Evolutionary conservation across 305 asterid species (phyloP), one percentile per base, ranked within the genome.

Genomic region (Plantago lanceolata): DNA sequence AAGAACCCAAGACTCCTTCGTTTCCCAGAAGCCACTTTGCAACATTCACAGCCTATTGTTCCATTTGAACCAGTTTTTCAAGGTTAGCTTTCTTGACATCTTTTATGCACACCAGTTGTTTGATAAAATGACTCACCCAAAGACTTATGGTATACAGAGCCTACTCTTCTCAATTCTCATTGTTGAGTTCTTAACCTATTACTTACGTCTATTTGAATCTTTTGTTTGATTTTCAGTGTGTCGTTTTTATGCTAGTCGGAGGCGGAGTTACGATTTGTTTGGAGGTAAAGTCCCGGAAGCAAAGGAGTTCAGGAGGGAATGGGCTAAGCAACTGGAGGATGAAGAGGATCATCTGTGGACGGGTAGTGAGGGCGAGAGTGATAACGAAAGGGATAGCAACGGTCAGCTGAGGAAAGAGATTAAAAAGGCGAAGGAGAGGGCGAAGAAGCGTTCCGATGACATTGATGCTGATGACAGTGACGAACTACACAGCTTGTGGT

Each of bases 311-410:
- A 73, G 84, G 63, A 78, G 76, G 68, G 84, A 81, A 16, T 93
- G 96, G 96, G 94, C 87, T 12, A 85, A 89, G 59, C 77, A 73
- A 61, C 73, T 93, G 94, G 92, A 84, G 64, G 84, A 89, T 17
- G 98, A 93, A 1, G 97, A 93, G 76, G 90, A 82, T 70, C 88
- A 83, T 72, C 83, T 93, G 1, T 93, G 97, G 97, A 85, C 96
- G 1, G 98, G 79, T 20, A 87, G 97, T 66, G 97, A 92, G 71
- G 84, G 73, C 29, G 97, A 89, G 18, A 76, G 71, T 14, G 97
- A 85, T 16, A 48, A 73, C 4, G 84, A 81, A 28, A 67, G 70
- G 47, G 80, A 81, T 29, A 82, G 75, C 44, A 68, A 69, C 8
- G 74, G 70, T 61, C 76, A 76, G 77, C 88, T 92, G 45, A 76